Evolutionary conservation across 2,329 filamentous ascomycete species (phyloP), one percentile per base, ranked within the genome.

Genomic region (Phaeosphaeria sp.): DNA sequence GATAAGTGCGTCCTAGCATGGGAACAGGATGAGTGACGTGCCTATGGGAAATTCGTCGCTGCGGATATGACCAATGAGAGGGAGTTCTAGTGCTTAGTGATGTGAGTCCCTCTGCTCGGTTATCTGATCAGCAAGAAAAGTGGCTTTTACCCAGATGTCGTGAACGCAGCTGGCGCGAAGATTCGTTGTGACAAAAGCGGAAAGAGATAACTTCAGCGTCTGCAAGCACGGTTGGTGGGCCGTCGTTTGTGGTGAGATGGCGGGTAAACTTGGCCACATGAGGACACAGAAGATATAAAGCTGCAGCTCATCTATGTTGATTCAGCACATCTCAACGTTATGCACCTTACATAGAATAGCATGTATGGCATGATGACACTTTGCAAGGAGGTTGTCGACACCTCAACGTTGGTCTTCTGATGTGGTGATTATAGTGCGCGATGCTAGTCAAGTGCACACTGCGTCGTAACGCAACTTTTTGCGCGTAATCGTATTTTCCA

Each of bases 61-160:
- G 42, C 30, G 48, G 39, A 21, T 22, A 49, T 25, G 21, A 43
- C 47, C 56, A 63, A 53, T 55, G 21, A 46, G 30, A 20, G 43
- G 24, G 22, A 6, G 20, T 21, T 17, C 17, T 43, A 18, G 24
- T 62, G 62, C 62, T 65, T 59, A 63, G 43, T 65, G 62, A 61
- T 64, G 49, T 49, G 55, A 21, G 36, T 43, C 20, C 17, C 45
- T 18, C 13, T 24, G 27, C 42, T 62, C 53, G 49, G 56, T 25
- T 62, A 56, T 51, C 39, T 30, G 53, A 54, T 60, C 53, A 62
- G 33, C 49, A 57, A 57, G 46, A 48, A 44, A 48, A 30, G 48
- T n/a, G 30, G 21, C n/a, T 36, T 36, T 36, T 13, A 36, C 3
- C 30, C 30, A 6, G 30, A 36, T 36, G 15, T 36, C 30, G 11